Evolutionary conservation across 2,329 filamentous ascomycete species (phyloP).

Genomic region (Paracorniculantispora psalliotae): DNA sequence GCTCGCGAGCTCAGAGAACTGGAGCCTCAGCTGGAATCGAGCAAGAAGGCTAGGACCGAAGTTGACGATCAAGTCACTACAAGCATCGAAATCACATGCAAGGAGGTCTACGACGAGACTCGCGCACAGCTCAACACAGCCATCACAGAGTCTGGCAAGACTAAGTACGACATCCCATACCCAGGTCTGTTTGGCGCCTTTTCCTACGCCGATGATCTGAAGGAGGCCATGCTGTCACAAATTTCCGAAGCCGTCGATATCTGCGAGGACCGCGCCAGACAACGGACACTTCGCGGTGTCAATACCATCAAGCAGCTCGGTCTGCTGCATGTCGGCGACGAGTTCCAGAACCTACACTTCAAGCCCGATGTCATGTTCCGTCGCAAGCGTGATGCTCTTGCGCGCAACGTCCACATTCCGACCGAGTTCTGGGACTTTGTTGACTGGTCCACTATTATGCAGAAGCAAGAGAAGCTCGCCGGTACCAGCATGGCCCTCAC

Average conservation of each 20-base stretch:
- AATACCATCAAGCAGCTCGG: conserved; percentile 85
- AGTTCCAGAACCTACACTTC: conserved; percentile 83
- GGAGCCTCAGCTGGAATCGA: conserved; percentile 79
- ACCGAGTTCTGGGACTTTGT: conserved; percentile 93
- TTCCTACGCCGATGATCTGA: conserved; percentile 88
- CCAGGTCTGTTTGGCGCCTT: conserved; percentile 81
- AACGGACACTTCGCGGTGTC: conserved; percentile 73
- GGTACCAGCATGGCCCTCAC: conserved; percentile 94
- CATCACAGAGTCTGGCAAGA: conserved; percentile 71
- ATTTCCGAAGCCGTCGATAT: conserved; percentile 72
- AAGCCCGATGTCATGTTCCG: conserved; percentile 91
- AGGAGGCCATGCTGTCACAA: conserved; percentile 83
- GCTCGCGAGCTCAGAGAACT: conserved; percentile 74
- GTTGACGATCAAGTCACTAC: conserved; percentile 76
- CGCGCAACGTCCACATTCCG: conserved; percentile 79
- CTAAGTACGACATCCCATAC: conserved; percentile 77
- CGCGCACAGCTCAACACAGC: conserved; percentile 68
- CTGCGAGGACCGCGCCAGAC: conserved; percentile 83
- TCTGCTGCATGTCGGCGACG: conserved; percentile 79
- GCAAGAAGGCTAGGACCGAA: conserved; percentile 72
- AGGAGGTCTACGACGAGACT: conserved; percentile 80
- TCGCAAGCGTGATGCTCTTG: conserved; percentile 72
- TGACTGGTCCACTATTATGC: conserved; percentile 75
- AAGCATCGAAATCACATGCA: conserved; percentile 78
- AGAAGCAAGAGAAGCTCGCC: conserved; percentile 89